These are phyloP conservation scores for Zygosaccharomyces lentus DNA, from an alignment of 805 yeast genomes.

Conservation along the genomic window DNA sequence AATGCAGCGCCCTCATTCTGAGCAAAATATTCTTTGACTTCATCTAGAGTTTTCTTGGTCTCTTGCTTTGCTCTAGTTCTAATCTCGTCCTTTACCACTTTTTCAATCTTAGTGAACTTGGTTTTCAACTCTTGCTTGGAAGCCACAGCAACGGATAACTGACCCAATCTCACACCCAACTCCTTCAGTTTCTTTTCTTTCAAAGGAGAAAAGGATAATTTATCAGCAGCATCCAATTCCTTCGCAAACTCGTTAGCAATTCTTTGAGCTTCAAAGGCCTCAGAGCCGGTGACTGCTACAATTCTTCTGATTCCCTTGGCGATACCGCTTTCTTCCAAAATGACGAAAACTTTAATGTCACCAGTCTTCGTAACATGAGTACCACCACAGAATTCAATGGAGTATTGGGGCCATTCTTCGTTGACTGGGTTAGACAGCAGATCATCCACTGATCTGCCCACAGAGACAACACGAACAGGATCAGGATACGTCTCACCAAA, in stretches of 20 bases:
- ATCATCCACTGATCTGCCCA: conserved; percentile 86
- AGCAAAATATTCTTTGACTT: conserved; percentile 64
- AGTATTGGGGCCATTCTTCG: conserved; percentile 68
- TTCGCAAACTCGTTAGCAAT: conserved; percentile 67
- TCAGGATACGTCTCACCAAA: conserved; percentile 99
- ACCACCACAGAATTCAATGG: conserved; percentile 98
- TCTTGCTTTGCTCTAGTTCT: conserved; percentile 88
- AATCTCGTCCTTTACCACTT: conserved; percentile 79
- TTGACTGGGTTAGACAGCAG: conserved; percentile 66
- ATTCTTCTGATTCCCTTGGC: conserved; percentile 98
- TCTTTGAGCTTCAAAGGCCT: conserved; percentile 86
- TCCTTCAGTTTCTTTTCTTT: conserved; percentile 84
- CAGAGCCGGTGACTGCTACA: conserved; percentile 92
- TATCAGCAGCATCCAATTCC: conserved; percentile 54
- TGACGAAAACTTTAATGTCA: conserved; percentile 85
- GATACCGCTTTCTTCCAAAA: conserved; percentile 93
- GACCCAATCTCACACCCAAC: conserved; percentile 77
- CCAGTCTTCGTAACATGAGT: conserved; percentile 92
- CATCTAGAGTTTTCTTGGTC: conserved; percentile 72
- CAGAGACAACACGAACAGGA: conserved; percentile 96
- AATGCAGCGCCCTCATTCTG: conserved; percentile 48
- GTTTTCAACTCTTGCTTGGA: conserved; percentile 72
- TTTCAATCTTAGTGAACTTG: conserved; percentile 74
- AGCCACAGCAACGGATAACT: conserved; percentile 75
- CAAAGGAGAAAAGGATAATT: conserved; percentile 63